Evolutionary conservation across 2,329 filamentous ascomycete species (phyloP).

Genomic region (Trichoderma guizhouense): DNA sequence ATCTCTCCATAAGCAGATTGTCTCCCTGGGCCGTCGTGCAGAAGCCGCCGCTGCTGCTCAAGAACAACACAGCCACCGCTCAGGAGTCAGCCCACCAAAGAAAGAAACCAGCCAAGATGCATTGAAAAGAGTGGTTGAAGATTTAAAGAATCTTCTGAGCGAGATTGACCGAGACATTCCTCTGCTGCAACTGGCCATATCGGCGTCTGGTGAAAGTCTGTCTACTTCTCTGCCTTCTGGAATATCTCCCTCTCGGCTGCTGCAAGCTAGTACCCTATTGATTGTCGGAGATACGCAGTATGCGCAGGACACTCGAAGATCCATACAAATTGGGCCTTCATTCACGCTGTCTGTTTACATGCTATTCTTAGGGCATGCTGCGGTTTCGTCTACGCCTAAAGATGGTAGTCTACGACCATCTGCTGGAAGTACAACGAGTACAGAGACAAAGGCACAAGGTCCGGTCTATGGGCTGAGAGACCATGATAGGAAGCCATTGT

Average conservation of each 20-base stretch:
- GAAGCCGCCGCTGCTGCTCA: slow-evolving; percentile 65
- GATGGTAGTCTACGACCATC: not conserved
- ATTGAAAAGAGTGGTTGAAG: slow-evolving; percentile 65
- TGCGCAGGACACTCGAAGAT: slow-evolving; percentile 56
- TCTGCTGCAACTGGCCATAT: slow-evolving; percentile 88
- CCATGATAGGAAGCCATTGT: slow-evolving; percentile 64
- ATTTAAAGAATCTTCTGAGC: slow-evolving; percentile 70
- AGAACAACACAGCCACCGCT: slow-evolving; percentile 49
- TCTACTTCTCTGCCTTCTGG: slow-evolving; percentile 74
- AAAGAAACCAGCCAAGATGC: slow-evolving; percentile 49
- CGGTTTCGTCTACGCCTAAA: slow-evolving; percentile 19
- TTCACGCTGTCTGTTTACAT: slow-evolving; percentile 91
- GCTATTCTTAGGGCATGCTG: slow-evolving; percentile 80
- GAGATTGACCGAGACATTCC: slow-evolving; percentile 90
- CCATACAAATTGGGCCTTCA: slow-evolving; percentile 80
- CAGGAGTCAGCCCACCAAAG: slow-evolving; percentile 38
- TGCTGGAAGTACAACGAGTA: not conserved
- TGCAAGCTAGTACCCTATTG: slow-evolving; percentile 90
- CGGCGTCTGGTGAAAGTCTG: slow-evolving; percentile 84
- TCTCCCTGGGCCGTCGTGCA: slow-evolving; percentile 71
- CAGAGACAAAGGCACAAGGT: not conserved
- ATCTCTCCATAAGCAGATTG: slow-evolving; percentile 77
- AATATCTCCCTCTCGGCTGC: slow-evolving; percentile 82
- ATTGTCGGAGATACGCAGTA: slow-evolving; percentile 85
- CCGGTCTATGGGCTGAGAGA: slow-evolving; percentile 29